Percentiles rank a stretch among this genome's conserved stretches.
Conservation (phyloP, 768 basidiomycete genomes). For the Lactarius akahatsu region DNA sequence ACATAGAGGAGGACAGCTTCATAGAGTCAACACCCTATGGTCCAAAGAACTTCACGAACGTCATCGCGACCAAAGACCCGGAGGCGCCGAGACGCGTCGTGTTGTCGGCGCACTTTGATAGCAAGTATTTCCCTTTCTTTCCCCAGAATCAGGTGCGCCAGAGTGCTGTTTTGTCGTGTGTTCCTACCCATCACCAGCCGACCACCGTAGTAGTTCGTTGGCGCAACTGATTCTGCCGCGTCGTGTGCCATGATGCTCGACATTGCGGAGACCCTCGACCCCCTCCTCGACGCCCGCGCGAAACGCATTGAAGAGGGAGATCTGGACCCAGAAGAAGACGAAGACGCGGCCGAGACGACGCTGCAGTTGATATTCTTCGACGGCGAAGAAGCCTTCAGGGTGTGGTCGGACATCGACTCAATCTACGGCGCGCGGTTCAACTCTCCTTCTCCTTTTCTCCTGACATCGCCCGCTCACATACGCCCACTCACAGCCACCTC, state of each 20-base stretch:
- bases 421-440: slow-evolving; percentile 95
- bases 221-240: slow-evolving; percentile 96
- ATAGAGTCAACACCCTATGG: slow-evolving; percentile 80
- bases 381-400: slow-evolving; percentile 93
- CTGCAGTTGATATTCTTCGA: slow-evolving; percentile 95
- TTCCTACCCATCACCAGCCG: neutral
- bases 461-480: neutral
- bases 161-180: neutral
- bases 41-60: slow-evolving; percentile 74
- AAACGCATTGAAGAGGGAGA: slow-evolving; percentile 51
- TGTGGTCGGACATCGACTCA: slow-evolving; percentile 88
- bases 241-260: slow-evolving; percentile 94
- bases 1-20: slow-evolving; percentile 84
- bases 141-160: slow-evolving; percentile 70
- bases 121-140: slow-evolving; percentile 75
- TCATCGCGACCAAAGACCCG: slow-evolving; percentile 96
- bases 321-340: slow-evolving; percentile 61
- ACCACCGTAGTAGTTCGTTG: slow-evolving; percentile 69
- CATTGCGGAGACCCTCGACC: slow-evolving; percentile 79
- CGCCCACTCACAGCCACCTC: slow-evolving; percentile 61
- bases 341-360: slow-evolving; percentile 79
- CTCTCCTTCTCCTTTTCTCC: neutral
- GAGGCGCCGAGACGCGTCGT: slow-evolving; percentile 75
- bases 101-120: slow-evolving; percentile 92
- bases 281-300: slow-evolving; percentile 61